A percentile compares a stretch with the other conserved stretches of the same genome.
Conservation (phyloP, 2,329 filamentous ascomycete species). For the Metarhizium humberi region DNA sequence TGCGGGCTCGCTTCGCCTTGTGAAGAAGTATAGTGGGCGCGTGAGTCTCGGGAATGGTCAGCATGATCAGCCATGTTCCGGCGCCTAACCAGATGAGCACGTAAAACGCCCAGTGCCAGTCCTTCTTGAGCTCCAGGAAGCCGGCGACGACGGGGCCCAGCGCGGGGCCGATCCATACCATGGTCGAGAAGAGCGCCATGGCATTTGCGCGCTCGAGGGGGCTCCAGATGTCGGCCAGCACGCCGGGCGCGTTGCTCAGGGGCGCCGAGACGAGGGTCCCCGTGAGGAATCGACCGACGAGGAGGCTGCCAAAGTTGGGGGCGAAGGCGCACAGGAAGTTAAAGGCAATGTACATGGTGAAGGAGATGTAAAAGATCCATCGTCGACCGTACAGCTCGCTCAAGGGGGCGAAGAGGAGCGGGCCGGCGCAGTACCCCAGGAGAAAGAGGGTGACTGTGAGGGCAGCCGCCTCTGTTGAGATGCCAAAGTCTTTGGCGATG, state of each 20-base stretch:
- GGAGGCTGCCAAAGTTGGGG: conserved; percentile 40
- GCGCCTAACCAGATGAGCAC: conserved; percentile 34
- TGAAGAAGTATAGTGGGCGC: conserved; percentile 38
- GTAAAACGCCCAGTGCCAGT: conserved; percentile 46
- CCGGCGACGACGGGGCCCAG: conserved; percentile 45
- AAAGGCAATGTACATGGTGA: conserved; percentile 39
- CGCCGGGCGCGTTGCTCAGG: conserved; percentile 38
- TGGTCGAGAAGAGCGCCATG: conserved; percentile 43
- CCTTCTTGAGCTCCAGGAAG: conserved; percentile 45
- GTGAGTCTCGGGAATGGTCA: conserved; percentile 51
- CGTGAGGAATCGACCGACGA: conserved; percentile 45
- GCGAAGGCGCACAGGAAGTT: conserved; percentile 46
- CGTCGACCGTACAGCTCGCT: conserved; percentile 48
- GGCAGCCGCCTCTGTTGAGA: conserved; percentile 36
- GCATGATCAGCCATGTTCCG: conserved; percentile 32
- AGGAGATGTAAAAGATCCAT: conserved; percentile 42
- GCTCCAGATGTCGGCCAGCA: conserved; percentile 45
- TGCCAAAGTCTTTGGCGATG: conserved; percentile 26
- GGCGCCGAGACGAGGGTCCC: conserved; percentile 46
- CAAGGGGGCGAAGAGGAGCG: conserved; percentile 47
- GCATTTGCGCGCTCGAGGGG: conserved; percentile 41
- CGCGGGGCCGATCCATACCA: conserved; percentile 44
- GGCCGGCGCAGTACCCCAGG: conserved; percentile 47
- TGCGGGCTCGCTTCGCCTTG: conserved; percentile 43
- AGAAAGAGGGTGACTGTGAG: conserved; percentile 46